These are phyloP conservation scores for Monosporozyma aquatica DNA, from an alignment of 805 yeast genomes.

Conservation along the genomic window DNA sequence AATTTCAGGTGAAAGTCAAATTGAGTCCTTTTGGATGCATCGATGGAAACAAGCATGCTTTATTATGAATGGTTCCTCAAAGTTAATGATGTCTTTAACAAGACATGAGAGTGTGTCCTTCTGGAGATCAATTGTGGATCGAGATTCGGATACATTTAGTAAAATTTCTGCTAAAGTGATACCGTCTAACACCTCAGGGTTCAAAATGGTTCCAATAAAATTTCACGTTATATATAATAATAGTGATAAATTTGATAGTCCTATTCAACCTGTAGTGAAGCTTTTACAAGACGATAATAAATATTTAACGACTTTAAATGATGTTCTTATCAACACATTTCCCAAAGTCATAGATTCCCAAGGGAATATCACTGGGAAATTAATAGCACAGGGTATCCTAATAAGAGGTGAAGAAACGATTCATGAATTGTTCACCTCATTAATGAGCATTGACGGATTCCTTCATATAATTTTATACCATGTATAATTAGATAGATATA, in stretches of 20 bases:
- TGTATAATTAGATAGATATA: not conserved
- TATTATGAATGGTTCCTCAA: conserved; percentile 67
- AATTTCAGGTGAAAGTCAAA: conserved; percentile 28
- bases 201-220: conserved; percentile 13
- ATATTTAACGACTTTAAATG: conserved; percentile 29
- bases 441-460: conserved; percentile 55
- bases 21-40: conserved; percentile 53
- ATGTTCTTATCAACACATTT: conserved; percentile 32
- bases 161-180: conserved; percentile 17
- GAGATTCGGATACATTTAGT: conserved; percentile 17
- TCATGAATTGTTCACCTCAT: conserved; percentile 36
- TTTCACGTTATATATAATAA: conserved; percentile 18
- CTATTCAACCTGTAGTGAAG: conserved; percentile 27
- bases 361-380: conserved; percentile 29
- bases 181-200: conserved; percentile 6
- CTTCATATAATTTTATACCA: conserved; percentile 34
- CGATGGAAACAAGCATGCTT: conserved; percentile 76
- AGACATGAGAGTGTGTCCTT: conserved; percentile 48
- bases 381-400: conserved; percentile 48
- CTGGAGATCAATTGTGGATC: conserved; percentile 42
- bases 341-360: conserved; percentile 39
- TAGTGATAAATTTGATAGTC: conserved; percentile 20
- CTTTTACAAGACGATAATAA: not conserved
- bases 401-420: conserved; percentile 40
- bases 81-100: conserved; percentile 69